Evolutionary conservation across 2,329 filamentous ascomycete genomes (phyloP).

Genomic region (Trichoderma brevicompactum): DNA sequence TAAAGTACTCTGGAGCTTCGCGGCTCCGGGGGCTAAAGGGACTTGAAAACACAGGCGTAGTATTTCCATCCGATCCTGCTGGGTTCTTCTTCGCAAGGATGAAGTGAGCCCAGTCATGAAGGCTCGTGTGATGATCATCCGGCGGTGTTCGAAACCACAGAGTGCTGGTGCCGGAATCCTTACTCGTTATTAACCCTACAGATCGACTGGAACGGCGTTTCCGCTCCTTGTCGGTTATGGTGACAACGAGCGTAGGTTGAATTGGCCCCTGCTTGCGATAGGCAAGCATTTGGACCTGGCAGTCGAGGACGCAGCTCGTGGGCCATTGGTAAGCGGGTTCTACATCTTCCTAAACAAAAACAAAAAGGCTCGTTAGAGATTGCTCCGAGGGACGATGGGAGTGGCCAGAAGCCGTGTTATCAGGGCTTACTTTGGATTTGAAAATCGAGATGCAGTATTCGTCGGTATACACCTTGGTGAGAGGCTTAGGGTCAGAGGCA

Average conservation of each 20-base stretch:
- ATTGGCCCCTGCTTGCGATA: slow-evolving; percentile 66
- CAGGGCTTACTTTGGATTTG: slow-evolving; percentile 55
- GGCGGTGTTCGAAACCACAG: slow-evolving; percentile 61
- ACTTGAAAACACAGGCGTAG: slow-evolving; percentile 59
- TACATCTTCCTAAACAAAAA: slow-evolving; percentile 49
- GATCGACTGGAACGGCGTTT: slow-evolving; percentile 69
- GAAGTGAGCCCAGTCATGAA: slow-evolving; percentile 64
- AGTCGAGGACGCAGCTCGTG: slow-evolving; percentile 57
- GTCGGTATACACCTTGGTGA: slow-evolving; percentile 45
- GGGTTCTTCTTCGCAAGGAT: slow-evolving; percentile 53
- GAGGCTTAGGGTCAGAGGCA: slow-evolving; percentile 45
- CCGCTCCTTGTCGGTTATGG: slow-evolving; percentile 62
- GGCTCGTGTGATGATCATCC: slow-evolving; percentile 55
- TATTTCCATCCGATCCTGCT: slow-evolving; percentile 56
- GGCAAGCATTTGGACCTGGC: slow-evolving; percentile 61
- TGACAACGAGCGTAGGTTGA: slow-evolving; percentile 63
- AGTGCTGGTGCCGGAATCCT: slow-evolving; percentile 53
- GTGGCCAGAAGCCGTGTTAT: slow-evolving; percentile 27
- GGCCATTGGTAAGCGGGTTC: slow-evolving; percentile 61
- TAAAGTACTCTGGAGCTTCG: slow-evolving; percentile 49
- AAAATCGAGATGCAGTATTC: slow-evolving; percentile 57
- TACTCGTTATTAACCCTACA: slow-evolving; percentile 58
- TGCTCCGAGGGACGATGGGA: background rate
- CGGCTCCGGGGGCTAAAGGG: slow-evolving; percentile 53
- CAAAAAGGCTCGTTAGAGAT: slow-evolving; percentile 17